A percentile compares a stretch with the other conserved stretches of the same genome.
These are phyloP conservation scores for Bonia amplexicaulis DNA, from an alignment of 176 grass and related monocot genomes.

Conservation along the genomic window DNA sequence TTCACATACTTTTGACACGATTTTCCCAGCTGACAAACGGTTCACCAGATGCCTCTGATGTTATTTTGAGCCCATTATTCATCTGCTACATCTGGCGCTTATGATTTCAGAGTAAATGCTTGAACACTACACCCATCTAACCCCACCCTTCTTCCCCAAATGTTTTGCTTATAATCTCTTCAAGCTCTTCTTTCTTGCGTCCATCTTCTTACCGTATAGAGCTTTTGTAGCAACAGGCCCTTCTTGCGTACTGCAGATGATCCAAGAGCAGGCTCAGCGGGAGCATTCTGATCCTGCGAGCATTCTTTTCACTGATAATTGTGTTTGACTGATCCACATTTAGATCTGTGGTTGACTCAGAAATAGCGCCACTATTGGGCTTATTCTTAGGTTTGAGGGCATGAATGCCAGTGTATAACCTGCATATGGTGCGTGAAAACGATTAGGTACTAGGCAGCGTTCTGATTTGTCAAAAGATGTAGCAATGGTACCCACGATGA, in stretches of 20 bases:
- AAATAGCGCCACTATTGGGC: slow-evolving; percentile 57
- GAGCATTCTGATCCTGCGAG: slow-evolving; percentile 57
- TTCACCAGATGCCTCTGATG: neutral
- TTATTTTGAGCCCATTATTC: neutral
- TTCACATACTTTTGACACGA: neutral
- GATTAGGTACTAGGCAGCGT: neutral
- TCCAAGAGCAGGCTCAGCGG: slow-evolving; percentile 27
- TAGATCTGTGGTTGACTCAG: slow-evolving; percentile 61
- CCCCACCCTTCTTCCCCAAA: neutral
- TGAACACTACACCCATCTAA: neutral
- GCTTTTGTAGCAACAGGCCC: slow-evolving; percentile 34
- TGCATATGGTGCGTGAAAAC: neutral
- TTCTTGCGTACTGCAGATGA: slow-evolving; percentile 42
- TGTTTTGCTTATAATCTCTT: slow-evolving; percentile 60
- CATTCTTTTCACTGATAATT: slow-evolving; percentile 32
- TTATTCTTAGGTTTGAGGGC: slow-evolving; percentile 64
- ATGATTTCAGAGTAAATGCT: neutral
- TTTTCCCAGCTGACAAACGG: neutral
- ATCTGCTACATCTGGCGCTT: neutral
- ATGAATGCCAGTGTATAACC: slow-evolving; percentile 61
- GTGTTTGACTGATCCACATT: slow-evolving; percentile 67
- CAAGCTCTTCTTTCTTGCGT: slow-evolving; percentile 89
- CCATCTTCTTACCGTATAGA: slow-evolving; percentile 69
- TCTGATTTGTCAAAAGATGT: neutral
- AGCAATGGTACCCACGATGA: neutral